Evolutionary conservation across 441 rosid genomes (phyloP).

Genomic region (Hura crepitans): DNA sequence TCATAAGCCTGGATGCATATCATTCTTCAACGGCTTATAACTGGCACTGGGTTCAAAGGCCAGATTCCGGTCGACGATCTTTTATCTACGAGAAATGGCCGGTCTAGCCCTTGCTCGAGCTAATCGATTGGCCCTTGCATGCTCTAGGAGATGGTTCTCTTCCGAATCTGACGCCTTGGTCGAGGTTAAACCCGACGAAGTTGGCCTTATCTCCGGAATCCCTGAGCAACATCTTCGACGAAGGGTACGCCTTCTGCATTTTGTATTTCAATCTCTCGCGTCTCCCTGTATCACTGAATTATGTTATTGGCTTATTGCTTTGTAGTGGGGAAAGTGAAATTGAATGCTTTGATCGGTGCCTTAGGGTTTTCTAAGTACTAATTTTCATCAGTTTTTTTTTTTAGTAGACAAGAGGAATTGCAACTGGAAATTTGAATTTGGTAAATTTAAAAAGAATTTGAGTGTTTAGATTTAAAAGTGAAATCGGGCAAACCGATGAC

Average conservation of each 20-base stretch:
- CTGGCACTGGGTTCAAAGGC: no score
- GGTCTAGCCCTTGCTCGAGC: slow-evolving; percentile 20
- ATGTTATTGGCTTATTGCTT: neutral
- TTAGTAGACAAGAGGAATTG: neutral
- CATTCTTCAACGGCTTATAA: neutral
- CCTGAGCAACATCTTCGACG: slow-evolving; percentile 74
- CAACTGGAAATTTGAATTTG: neutral
- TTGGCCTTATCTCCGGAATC: slow-evolving; percentile 78
- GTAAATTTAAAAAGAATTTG: neutral
- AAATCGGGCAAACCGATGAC: no score
- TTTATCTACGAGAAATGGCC: slow-evolving; percentile 25
- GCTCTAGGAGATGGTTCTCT: slow-evolving; percentile 28
- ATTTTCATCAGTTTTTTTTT: neutral
- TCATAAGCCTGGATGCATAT: neutral
- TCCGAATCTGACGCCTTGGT: slow-evolving; percentile 50
- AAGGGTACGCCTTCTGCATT: slow-evolving; percentile 33
- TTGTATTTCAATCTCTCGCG: neutral
- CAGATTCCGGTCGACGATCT: neutral
- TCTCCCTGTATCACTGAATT: neutral
- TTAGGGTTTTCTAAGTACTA: neutral
- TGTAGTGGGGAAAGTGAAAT: neutral
- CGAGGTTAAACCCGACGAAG: slow-evolving; percentile 67
- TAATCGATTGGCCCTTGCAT: slow-evolving; percentile 18
- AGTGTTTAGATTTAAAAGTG: neutral
- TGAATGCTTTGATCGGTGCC: neutral